Base-by-base conservation (phyloP, 164 flowering plant species). In the Magnolia changhungtana region DNA sequence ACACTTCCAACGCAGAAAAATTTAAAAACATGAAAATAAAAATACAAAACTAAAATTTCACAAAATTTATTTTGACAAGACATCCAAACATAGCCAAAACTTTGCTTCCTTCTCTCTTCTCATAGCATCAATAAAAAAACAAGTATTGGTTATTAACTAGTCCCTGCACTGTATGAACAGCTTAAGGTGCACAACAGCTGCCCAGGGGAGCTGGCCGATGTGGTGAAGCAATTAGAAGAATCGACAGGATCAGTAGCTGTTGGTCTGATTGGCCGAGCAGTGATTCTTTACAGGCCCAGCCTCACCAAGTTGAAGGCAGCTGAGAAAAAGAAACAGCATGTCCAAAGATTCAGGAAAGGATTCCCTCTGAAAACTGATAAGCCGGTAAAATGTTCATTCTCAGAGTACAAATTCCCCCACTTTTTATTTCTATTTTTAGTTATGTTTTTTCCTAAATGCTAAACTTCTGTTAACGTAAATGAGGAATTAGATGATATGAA, bases 201-300 rank as follows among this genome's bases (percentile, higher is more conserved):
- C 79, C 95, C 97, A 2, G 95, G 88, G 20, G 98, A 95, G 82
- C 81, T 95, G n/a, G 85, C 81, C 71, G 98, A 93, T 78, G 97
- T 85, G 79, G 90, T 93, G 77, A 88, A 81, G 76, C 89, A 87
- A 68, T 80, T 93, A 76, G 97, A 93, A 84, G 80, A 82, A 82
- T 77, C 85, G 20, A 92, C 97, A 73, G 90, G 95, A 66, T 92
- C 99, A 0, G 95, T 92, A 45, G 92, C 85, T 16, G 91, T 96
- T 80, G 84, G 93, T 66, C 92, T 88, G 82, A 92, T 96, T 73
- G 97, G 98, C 14, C 83, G 96, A 59, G 81, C 97, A 19, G 89
- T 92, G 76, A 93, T 96, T 78, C 83, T 92, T 27, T 96, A 96
- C 84, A 80, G 95, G 78, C 99, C 99, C 13, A 96, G 98, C 80